Evolutionary conservation across 805 yeast species (phyloP).

Genomic region (Ogataea pini): DNA sequence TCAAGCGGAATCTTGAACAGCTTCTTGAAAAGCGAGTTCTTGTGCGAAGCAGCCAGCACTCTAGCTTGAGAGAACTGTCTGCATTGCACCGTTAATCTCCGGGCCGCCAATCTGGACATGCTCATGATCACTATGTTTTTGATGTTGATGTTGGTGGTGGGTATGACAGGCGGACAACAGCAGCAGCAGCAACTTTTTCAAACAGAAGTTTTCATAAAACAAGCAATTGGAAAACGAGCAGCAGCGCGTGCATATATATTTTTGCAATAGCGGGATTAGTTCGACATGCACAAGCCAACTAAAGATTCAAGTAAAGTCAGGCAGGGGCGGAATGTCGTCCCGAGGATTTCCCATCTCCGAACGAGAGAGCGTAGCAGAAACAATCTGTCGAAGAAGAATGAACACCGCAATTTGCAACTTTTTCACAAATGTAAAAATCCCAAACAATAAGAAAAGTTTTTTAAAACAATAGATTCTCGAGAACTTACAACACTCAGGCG

Average conservation of each 20-base stretch:
- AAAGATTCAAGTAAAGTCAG: background rate
- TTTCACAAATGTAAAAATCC: background rate
- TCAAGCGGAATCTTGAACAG: constrained; percentile 30
- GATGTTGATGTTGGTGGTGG: background rate
- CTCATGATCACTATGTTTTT: background rate
- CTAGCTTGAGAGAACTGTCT: constrained; percentile 27
- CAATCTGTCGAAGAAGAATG: background rate
- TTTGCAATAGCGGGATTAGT: background rate
- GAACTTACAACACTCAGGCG: background rate
- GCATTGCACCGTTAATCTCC: constrained; percentile 15
- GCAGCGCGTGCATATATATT: constrained; percentile 4
- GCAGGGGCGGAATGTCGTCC: constrained; percentile 2
- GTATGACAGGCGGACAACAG: background rate
- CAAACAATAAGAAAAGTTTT: background rate
- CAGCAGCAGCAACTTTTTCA: background rate
- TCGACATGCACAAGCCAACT: background rate
- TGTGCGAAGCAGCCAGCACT: constrained; percentile 20
- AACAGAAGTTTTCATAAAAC: background rate
- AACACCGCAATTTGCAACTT: background rate
- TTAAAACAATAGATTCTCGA: background rate
- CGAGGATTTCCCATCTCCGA: constrained; percentile 1
- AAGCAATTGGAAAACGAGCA: background rate
- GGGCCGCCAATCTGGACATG: constrained; percentile 12
- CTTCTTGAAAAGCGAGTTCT: constrained; percentile 25
- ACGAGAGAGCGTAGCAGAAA: background rate